Evolutionary conservation across 2,329 filamentous ascomycete species (phyloP), one percentile per base, ranked within the genome.

Genomic region (Trematosphaeria pertusa): DNA sequence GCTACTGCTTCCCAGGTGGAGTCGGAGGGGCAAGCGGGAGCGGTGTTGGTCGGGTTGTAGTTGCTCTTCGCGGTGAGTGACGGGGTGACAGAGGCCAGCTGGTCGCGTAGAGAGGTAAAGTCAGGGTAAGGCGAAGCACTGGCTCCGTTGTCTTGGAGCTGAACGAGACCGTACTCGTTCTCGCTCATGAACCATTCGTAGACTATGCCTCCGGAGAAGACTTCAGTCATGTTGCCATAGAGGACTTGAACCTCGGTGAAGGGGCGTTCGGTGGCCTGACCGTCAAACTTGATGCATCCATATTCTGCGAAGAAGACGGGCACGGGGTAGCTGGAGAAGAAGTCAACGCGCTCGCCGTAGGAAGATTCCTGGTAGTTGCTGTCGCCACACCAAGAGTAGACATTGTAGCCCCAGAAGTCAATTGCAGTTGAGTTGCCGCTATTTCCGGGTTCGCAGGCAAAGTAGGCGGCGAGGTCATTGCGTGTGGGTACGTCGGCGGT

Each of bases 331-430:
- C 87, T 83, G 49, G 79, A 74, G 80, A 96, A 97, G 78, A 96
- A 94, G 45, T 89, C 72, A 56, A 91, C 91, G 72, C 93, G 88
- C 50, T 85, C 81, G 57, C 86, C 80, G 75, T 94, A 99, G 32
- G 89, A 89, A 0, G 94, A 97, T 41, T 78, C 67, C 22, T 79
- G 65, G 76, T 88, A 94, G 67, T 78, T 84, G 71, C 89, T 95
- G 62, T 91, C 73, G 58, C 93, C 94, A 72, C 94, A 99, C 94
- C 94, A 99, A 34, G 92, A 95, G 82, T 97, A 99, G 75, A 97
- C 96, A 80, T 99, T 99, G 87, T 97, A 97, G 47, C 94, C 94
- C 89, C 92, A 97, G 81, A 94, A 97, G 75, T 99, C 94, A 58
- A 97, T 96, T 49, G 87, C 73, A 63, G 76, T 76, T 6, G 78